Conservation (phyloP, 1,284 basidiomycete species). For the Hymenochaete sp. region DNA sequence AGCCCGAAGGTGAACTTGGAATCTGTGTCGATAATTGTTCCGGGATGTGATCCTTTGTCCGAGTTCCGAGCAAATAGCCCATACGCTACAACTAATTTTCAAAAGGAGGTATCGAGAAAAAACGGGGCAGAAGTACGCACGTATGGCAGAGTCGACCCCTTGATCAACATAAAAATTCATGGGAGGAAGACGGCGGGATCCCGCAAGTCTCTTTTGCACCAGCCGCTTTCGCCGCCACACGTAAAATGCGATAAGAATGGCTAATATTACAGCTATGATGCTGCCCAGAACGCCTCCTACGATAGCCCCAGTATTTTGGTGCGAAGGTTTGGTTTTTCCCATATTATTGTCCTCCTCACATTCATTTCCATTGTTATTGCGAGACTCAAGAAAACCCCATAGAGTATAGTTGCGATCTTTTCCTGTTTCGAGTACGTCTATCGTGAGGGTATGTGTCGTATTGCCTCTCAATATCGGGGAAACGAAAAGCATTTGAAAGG, state of each 20-base stretch:
- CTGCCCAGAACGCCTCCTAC: constrained; percentile 3
- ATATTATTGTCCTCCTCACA: background rate
- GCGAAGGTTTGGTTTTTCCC: background rate
- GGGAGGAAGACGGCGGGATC: background rate
- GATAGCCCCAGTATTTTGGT: constrained; percentile 2
- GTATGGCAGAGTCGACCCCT: background rate
- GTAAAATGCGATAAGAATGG: background rate
- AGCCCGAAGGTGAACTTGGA: constrained; percentile 13
- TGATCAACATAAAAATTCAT: constrained; percentile 8
- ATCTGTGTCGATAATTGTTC: constrained; percentile 4
- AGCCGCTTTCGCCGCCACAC: background rate
- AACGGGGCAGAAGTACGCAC: background rate
- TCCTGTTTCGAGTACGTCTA: constrained; percentile 4
- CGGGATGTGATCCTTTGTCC: background rate
- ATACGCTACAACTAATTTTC: background rate
- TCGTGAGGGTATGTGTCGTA: constrained; percentile 2
- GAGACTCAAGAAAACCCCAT: background rate
- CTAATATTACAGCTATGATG: constrained; percentile 1
- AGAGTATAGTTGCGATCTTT: constrained; percentile 5
- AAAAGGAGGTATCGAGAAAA: background rate
- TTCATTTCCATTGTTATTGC: background rate
- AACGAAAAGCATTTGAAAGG: constrained; percentile 4
- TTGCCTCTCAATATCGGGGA: background rate
- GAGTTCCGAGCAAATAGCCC: background rate
- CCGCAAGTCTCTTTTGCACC: background rate